Conservation (phyloP, 208 protist genomes). For the Porcisia hertigi region DNA sequence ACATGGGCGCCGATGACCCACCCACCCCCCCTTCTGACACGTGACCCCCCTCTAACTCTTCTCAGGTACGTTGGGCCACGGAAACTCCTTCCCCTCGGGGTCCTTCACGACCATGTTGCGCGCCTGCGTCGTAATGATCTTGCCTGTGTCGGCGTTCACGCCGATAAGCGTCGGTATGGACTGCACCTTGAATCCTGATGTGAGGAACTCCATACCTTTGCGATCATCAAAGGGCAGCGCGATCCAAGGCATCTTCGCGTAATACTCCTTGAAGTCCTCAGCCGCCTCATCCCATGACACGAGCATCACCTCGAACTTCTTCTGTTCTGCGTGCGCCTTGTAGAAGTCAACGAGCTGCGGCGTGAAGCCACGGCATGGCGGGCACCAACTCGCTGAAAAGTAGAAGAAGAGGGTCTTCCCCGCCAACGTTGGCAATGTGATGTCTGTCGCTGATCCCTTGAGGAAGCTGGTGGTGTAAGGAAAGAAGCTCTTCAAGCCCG, state of each 20-base stretch:
- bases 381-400: constrained; percentile 94
- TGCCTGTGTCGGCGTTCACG: constrained; percentile 76
- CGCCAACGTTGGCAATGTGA: constrained; percentile 35
- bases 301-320: constrained; percentile 90
- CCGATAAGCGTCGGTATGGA: constrained; percentile 82
- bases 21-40: no score
- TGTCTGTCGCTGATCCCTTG: constrained; percentile 39
- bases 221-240: constrained; percentile 65
- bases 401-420: constrained; percentile 86
- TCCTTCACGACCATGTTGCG: constrained; percentile 61
- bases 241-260: constrained; percentile 84
- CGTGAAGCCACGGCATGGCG: constrained; percentile 93
- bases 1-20: not conserved
- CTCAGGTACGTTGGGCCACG: constrained; percentile 46
- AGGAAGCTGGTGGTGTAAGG: constrained; percentile 49
- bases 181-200: constrained; percentile 58
- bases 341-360: constrained; percentile 88
- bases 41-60: not conserved
- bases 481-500: constrained; percentile 68
- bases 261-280: constrained; percentile 77
- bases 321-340: constrained; percentile 53
- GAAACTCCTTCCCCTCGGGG: constrained; percentile 68
- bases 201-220: constrained; percentile 47
- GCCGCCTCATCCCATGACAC: constrained; percentile 82
- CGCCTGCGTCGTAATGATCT: constrained; percentile 63